Conservation (phyloP, 208 protist species). For the Trypanosoma platydactyli region DNA sequence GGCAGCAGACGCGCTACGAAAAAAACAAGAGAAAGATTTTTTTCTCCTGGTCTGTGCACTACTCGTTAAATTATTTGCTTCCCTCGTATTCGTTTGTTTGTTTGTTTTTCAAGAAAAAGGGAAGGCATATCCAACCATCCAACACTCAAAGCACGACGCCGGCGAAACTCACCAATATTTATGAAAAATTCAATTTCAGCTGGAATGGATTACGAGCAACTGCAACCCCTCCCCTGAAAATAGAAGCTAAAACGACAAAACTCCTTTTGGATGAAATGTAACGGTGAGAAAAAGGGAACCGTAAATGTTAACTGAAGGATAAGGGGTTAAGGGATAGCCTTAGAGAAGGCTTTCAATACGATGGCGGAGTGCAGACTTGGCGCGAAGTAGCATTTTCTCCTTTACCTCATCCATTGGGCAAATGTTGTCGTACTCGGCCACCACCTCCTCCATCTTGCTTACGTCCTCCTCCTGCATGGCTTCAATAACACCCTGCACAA, state of each 20-base stretch:
- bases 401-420: conserved; percentile 62
- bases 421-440: conserved; percentile 80
- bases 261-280: neutral
- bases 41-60: too few relatives aligned
- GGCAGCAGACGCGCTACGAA: neutral
- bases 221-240: neutral
- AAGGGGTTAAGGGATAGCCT: neutral
- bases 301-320: neutral
- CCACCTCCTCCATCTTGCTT: conserved; percentile 63
- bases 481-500: conserved; percentile 75
- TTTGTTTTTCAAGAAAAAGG: neutral
- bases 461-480: conserved; percentile 64
- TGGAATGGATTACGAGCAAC: neutral
- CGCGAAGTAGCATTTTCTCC: conserved; percentile 76
- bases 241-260: neutral
- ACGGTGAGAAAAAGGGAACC: conserved; percentile 15
- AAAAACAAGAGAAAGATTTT: conserved; percentile 15
- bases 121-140: too few relatives aligned
- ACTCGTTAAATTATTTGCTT: too few relatives aligned
- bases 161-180: too few relatives aligned
- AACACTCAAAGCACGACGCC: too few relatives aligned
- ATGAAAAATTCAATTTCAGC: neutral
- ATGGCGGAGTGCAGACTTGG: conserved; percentile 57
- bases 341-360: conserved; percentile 61
- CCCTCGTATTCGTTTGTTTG: neutral